A percentile compares a stretch with the other conserved stretches of the same genome.
phyloP scores from a whole-genome alignment of 148 eudicot genomes.

The Vaccinium vitisidaea region DNA sequence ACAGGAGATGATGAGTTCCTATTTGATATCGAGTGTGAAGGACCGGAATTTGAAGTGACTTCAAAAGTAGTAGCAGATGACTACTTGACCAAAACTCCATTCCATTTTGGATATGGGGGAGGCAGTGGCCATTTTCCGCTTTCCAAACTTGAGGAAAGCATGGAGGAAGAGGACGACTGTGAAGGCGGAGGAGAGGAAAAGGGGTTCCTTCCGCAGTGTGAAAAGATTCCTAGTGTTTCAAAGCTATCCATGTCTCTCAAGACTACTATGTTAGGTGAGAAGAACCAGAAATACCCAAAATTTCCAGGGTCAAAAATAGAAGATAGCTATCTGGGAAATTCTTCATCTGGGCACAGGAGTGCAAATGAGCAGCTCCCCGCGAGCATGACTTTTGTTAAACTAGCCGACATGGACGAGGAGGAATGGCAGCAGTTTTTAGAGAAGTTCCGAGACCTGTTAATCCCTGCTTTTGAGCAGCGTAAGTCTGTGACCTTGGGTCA shows the following conservation, averaged over 20 bases:
- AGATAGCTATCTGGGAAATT: conserved; percentile 34
- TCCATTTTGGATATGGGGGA: conserved; percentile 36
- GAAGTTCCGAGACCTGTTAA: conserved; percentile 69
- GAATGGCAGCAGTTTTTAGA: conserved; percentile 79
- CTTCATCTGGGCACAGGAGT: conserved; percentile 79
- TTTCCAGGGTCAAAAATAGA: conserved; percentile 36
- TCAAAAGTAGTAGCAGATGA: conserved; percentile 36
- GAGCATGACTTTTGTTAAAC: conserved; percentile 70
- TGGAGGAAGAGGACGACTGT: conserved; percentile 64
- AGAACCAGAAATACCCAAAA: conserved; percentile 38
- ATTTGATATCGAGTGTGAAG: conserved; percentile 74
- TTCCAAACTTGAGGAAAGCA: conserved; percentile 63
- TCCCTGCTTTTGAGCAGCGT: conserved; percentile 64
- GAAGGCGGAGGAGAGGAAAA: conserved; percentile 37
- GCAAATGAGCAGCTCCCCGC: conserved; percentile 85
- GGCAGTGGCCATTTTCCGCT: conserved; percentile 50
- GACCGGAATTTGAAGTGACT: conserved; percentile 39
- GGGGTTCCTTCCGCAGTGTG: conserved; percentile 12
- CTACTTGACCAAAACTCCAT: conserved; percentile 30
- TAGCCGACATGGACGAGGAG: conserved; percentile 85
- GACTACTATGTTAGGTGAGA: conserved; percentile 54
- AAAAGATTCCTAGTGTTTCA: conserved; percentile 35
- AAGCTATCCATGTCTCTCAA: conserved; percentile 68
- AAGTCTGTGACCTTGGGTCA: conserved; percentile 58
- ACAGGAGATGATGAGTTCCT: conserved; percentile 42